These are phyloP conservation scores for Excoecaria agallocha DNA, from an alignment of 345 rosid genomes.

Conservation along the genomic window DNA sequence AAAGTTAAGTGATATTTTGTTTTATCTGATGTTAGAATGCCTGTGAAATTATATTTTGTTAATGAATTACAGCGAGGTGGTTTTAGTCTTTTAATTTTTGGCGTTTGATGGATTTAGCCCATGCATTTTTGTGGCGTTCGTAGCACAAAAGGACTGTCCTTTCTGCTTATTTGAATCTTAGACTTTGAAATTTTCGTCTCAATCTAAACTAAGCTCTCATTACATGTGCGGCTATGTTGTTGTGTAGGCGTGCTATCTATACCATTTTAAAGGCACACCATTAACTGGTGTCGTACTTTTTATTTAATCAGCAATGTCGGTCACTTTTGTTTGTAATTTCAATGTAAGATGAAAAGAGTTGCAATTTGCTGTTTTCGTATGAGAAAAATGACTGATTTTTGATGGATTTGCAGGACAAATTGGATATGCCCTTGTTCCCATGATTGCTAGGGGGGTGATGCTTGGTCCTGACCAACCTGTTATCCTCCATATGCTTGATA, in stretches of 20 bases:
- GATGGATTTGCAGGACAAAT: constrained; percentile 74
- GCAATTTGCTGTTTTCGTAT: background rate
- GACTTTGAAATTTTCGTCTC: background rate
- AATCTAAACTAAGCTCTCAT: background rate
- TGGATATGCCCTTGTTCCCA: constrained; percentile 98
- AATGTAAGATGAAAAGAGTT: background rate
- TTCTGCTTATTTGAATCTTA: background rate
- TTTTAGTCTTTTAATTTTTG: background rate
- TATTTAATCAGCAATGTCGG: background rate
- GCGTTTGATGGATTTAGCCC: background rate
- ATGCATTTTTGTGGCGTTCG: background rate
- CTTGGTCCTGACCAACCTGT: constrained; percentile 98
- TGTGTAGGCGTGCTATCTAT: background rate
- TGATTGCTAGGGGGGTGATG: constrained; percentile 99
- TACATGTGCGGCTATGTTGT: background rate
- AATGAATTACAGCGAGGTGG: background rate
- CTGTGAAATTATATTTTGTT: background rate
- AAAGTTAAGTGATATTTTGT: too few relatives aligned
- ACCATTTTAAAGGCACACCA: background rate
- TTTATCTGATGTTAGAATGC: background rate
- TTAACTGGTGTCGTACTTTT: background rate
- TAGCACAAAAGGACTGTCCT: background rate
- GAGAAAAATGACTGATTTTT: background rate
- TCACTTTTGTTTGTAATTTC: background rate
- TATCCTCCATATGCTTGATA: constrained; percentile 98